Evolutionary conservation across 129 eudicot species (phyloP).

Genomic region (Dittrichia graveolens): DNA sequence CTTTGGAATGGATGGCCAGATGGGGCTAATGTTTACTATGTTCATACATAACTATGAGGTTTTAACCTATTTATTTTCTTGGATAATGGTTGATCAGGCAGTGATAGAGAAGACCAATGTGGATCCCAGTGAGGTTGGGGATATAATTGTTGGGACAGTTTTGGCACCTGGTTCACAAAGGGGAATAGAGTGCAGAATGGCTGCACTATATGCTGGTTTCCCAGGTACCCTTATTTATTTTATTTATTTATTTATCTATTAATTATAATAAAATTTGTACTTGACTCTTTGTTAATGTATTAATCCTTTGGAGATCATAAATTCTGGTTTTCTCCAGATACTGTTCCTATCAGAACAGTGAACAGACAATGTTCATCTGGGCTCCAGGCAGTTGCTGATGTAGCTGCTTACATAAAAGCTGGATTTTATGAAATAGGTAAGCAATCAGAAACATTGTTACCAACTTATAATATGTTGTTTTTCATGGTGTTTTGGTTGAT

Average conservation of each 20-base stretch:
- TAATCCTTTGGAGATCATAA: not conserved
- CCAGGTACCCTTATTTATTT: constrained; percentile 48
- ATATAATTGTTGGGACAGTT: constrained; percentile 84
- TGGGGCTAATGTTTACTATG: not conserved
- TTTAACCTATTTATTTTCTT: constrained; percentile 11
- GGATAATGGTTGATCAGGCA: constrained; percentile 46
- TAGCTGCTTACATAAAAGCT: constrained; percentile 81
- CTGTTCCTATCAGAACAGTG: constrained; percentile 83
- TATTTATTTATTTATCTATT: not conserved
- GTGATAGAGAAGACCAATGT: constrained; percentile 67
- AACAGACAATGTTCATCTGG: constrained; percentile 96
- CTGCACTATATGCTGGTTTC: constrained; percentile 83
- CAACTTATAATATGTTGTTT: not conserved
- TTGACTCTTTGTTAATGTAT: not conserved
- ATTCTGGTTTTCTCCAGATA: constrained; percentile 41
- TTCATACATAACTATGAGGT: not conserved
- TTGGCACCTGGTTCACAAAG: constrained; percentile 81
- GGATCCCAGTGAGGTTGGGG: constrained; percentile 75
- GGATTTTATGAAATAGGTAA: constrained; percentile 84
- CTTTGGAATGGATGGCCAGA: too few species aligned
- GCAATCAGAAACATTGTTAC: not conserved
- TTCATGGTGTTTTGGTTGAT: not conserved
- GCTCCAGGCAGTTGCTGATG: constrained; percentile 90
- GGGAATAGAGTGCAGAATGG: constrained; percentile 87
- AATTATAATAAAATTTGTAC: not conserved